Evolutionary conservation across 164 flowering plant genomes (phyloP).

Genomic region (Echeveria elegans): DNA sequence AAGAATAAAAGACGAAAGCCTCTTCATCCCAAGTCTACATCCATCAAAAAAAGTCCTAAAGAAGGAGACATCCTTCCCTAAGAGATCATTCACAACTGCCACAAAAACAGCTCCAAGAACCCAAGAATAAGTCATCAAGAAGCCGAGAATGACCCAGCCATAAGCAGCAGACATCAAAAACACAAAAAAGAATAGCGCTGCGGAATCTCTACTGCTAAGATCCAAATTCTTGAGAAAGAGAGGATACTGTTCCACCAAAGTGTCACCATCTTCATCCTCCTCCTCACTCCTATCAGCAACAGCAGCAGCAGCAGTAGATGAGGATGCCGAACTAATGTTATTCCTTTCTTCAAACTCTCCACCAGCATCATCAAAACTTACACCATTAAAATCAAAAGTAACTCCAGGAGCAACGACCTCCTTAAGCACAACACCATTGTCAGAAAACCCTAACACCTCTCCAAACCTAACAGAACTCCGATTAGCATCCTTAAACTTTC

Average conservation of each 20-base stretch:
- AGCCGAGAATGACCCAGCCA: too few relatives aligned
- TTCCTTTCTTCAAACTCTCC: constrained; percentile 13
- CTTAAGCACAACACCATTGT: constrained; percentile 27
- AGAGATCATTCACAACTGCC: too few relatives aligned
- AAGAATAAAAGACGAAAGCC: constrained; percentile 67
- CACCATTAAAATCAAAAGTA: constrained; percentile 12
- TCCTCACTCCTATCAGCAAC: too few relatives aligned
- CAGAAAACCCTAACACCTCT: constrained; percentile 9
- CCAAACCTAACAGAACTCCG: too few relatives aligned
- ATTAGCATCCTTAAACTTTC: too few relatives aligned
- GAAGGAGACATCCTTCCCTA: constrained; percentile 40
- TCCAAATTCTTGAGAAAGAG: constrained; percentile 51
- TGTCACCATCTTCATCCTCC: too few relatives aligned
- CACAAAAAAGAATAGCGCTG: constrained; percentile 54
- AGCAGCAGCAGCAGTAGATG: too few relatives aligned
- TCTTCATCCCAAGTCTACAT: constrained; percentile 52
- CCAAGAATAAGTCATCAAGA: too few relatives aligned
- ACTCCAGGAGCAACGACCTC: constrained; percentile 17
- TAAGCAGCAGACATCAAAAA: too few relatives aligned
- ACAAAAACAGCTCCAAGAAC: too few relatives aligned
- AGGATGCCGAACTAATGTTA: too few relatives aligned
- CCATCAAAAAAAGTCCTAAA: constrained; percentile 47
- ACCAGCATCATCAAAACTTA: constrained; percentile 8
- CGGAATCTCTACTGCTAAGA: constrained; percentile 53
- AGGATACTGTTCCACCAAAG: too few relatives aligned